Evolutionary conservation across 441 rosid species (phyloP), one percentile per base, ranked within the genome.

Genomic region (Flueggea neowawraea): DNA sequence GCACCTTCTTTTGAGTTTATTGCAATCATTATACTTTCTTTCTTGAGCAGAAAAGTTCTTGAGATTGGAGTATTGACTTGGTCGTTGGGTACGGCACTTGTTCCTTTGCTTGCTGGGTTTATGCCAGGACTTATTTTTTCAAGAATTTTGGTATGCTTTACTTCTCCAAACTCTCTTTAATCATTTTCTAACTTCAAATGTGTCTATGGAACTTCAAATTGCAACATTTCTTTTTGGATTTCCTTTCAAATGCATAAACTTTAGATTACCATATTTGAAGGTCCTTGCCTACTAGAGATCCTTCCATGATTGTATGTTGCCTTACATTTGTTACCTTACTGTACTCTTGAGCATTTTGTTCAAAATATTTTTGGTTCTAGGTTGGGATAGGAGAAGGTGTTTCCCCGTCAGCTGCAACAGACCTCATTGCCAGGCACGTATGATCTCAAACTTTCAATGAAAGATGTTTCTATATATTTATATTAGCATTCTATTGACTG

Each of bases 381-480:
- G 98, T 93, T 54, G 98, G 98, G 66, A 90, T 93, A 64, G 98
- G 98, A 67, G 98, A 90, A 85, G 98, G 98, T 55, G 96, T 93
- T 74, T 93, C 98, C 66, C 98, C 98, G 2, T 93, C 98, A 6
- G 96, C 98, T 54, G 98, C 98, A 9, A 93, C 98, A 31, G 97
- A 90, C 74, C 97, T 93, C 66, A 93, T 90, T 69, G 97, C 96
- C 74, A 90, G 97, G 97, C 84, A 82, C 68, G 86, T 82, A 65
- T 75, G 60, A 74, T 51, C 51, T 55, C 55, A 22, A 22, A 22
- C 28, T 22, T 0, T 22, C 28, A 22, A 22, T 22, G 28, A 22
- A 22, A 22, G 28, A 22, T 22, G 1, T 22, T 22, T 22, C 28
- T 22, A 22, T 22, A 22, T 22, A 22, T 22, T 22, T 22, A 22